Percentiles rank a stretch among this genome's conserved stretches.
Evolutionary conservation across 164 flowering plant genomes (phyloP).

Genomic region (Berberis vulgaris): DNA sequence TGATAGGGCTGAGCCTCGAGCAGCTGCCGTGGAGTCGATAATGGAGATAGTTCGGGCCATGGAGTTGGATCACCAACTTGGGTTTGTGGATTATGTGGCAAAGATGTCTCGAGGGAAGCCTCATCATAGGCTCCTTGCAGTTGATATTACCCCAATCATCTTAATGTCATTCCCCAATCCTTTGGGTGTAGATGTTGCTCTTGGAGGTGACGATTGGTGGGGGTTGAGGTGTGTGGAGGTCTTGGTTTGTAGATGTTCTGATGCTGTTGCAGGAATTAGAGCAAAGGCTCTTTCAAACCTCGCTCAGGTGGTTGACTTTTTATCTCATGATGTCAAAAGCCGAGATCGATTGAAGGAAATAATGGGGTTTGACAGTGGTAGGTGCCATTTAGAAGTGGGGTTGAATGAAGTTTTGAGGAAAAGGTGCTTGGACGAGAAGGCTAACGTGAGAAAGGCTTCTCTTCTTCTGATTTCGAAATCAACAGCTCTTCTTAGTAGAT

Average conservation of each 20-base stretch:
- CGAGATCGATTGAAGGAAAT: constrained; percentile 32
- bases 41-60: constrained; percentile 57
- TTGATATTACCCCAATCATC: constrained; percentile 54
- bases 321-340: constrained; percentile 24
- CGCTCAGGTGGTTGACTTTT: constrained; percentile 54
- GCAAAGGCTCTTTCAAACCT: constrained; percentile 75
- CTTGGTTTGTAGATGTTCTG: constrained; percentile 66
- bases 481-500: constrained; percentile 40
- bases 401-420: constrained; percentile 51
- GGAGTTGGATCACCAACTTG: constrained; percentile 54
- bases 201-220: constrained; percentile 34
- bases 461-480: constrained; percentile 64
- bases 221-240: constrained; percentile 58
- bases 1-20: constrained; percentile 80
- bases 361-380: constrained; percentile 32
- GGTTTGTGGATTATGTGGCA: constrained; percentile 62
- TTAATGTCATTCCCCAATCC: constrained; percentile 39
- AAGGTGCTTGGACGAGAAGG: constrained; percentile 91
- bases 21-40: constrained; percentile 72
- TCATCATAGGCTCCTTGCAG: constrained; percentile 58
- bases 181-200: constrained; percentile 22
- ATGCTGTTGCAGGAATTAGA: constrained; percentile 50
- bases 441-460: constrained; percentile 83
- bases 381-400: constrained; percentile 15
- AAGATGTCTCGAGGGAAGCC: constrained; percentile 72